phyloP scores from a whole-genome alignment of 2,329 filamentous ascomycete species.

The Exophiala sp. region DNA sequence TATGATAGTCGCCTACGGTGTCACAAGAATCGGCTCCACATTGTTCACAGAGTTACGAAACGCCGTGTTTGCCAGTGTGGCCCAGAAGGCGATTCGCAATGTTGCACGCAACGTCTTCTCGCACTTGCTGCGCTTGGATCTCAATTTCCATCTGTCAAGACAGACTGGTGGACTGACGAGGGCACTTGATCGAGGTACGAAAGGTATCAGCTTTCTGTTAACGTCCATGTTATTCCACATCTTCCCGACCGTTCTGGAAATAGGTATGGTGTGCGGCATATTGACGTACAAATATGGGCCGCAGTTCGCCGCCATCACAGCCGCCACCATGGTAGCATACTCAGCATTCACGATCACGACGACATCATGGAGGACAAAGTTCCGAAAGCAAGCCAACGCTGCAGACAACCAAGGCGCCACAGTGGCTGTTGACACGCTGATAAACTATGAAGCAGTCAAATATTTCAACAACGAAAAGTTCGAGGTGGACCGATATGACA shows the following conservation, averaged over 20 bases:
- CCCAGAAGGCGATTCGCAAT: conserved; percentile 89
- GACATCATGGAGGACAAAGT: conserved; percentile 95
- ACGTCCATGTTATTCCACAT: conserved; percentile 99
- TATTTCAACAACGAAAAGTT: conserved; percentile 99
- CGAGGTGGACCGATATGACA: conserved; percentile 86
- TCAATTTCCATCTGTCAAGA: conserved; percentile 89
- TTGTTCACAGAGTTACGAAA: conserved; percentile 92
- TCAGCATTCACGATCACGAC: conserved; percentile 96
- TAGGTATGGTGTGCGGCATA: conserved; percentile 92
- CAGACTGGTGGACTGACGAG: conserved; percentile 93
- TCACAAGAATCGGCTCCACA: conserved; percentile 81
- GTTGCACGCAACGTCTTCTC: conserved; percentile 92
- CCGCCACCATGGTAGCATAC: conserved; percentile 86
- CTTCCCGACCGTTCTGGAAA: conserved; percentile 88
- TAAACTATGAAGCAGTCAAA: conserved; percentile 99
- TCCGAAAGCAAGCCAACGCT: conserved; percentile 89
- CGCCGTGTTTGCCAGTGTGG: conserved; percentile 93
- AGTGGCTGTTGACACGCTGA: conserved; percentile 90
- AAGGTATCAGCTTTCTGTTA: conserved; percentile 94
- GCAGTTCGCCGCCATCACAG: conserved; percentile 88
- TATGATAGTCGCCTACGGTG: conserved; percentile 86
- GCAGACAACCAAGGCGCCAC: conserved; percentile 95
- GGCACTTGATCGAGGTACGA: conserved; percentile 93
- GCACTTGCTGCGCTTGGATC: conserved; percentile 80
- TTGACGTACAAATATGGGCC: conserved; percentile 92